A percentile compares a stretch with the other conserved stretches of the same genome.
Evolutionary conservation across 352 stramenopile genomes (phyloP).

Genomic region (Phytophthora brassicae): DNA sequence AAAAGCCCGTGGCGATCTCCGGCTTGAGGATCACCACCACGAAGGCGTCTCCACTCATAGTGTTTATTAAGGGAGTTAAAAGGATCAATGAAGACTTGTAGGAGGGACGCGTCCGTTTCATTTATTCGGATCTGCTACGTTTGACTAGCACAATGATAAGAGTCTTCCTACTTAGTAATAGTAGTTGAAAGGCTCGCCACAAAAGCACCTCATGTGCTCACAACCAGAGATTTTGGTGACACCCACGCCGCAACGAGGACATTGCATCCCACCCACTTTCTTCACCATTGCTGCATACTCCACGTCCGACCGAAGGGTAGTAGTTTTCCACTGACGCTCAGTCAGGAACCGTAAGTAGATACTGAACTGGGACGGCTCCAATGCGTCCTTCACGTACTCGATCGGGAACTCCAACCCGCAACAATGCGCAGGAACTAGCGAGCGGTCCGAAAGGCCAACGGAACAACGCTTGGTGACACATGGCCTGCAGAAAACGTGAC

Average conservation of each 20-base stretch:
- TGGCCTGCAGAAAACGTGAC: slow-evolving; percentile 29
- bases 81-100: slow-evolving; percentile 19
- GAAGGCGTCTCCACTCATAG: slow-evolving; percentile 34
- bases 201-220: slow-evolving; percentile 35
- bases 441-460: slow-evolving; percentile 40
- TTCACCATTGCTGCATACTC: slow-evolving; percentile 50
- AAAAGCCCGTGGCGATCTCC: slow-evolving; percentile 61
- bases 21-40: slow-evolving; percentile 57
- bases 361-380: slow-evolving; percentile 10
- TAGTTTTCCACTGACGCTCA: slow-evolving; percentile 39
- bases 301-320: slow-evolving; percentile 46
- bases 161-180: neutral
- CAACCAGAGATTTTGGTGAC: slow-evolving; percentile 50
- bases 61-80: neutral
- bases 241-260: slow-evolving; percentile 58
- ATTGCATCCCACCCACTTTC: slow-evolving; percentile 50
- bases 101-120: slow-evolving; percentile 24
- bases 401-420: slow-evolving; percentile 59
- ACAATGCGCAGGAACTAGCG: slow-evolving; percentile 51
- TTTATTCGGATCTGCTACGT: slow-evolving; percentile 12
- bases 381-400: slow-evolving; percentile 32
- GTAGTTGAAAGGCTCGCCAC: slow-evolving; percentile 24
- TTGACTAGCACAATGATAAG: neutral
- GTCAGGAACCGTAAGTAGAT: slow-evolving; percentile 42
- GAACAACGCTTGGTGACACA: slow-evolving; percentile 33